phyloP scores from a whole-genome alignment of 108 stramenopile genomes.

The Pseudonitzschia multistriata region DNA sequence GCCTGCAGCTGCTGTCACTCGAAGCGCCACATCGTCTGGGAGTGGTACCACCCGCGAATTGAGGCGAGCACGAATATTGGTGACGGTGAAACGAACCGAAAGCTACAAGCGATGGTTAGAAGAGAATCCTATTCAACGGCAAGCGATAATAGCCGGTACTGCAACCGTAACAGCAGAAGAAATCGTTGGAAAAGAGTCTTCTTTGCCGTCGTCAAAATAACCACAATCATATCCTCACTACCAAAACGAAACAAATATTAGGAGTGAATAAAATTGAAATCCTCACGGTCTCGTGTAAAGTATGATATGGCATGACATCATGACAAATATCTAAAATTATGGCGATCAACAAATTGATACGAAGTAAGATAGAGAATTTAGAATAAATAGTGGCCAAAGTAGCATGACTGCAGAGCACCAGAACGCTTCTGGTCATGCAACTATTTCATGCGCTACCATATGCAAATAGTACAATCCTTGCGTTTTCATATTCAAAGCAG shows the following conservation, averaged over 20 bases:
- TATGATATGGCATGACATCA: no score
- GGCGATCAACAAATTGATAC: no score
- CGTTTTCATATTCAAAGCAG: no score
- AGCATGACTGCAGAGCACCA: no score
- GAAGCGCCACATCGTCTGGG: background rate
- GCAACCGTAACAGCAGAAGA: background rate
- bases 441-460: no score
- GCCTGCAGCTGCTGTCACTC: background rate
- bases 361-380: no score
- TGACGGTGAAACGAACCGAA: slow-evolving; percentile 70
- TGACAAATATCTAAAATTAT: no score
- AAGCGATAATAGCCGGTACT: slow-evolving; percentile 29
- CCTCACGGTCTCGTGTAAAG: no score
- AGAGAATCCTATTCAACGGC: slow-evolving; percentile 55
- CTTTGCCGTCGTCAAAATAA: background rate
- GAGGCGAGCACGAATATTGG: slow-evolving; percentile 74
- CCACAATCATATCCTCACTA: background rate
- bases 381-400: no score
- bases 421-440: no score
- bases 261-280: background rate
- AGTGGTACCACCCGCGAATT: slow-evolving; percentile 43
- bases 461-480: no score
- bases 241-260: background rate
- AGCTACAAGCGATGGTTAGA: slow-evolving; percentile 78
- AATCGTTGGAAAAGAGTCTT: background rate